Base-by-base conservation (phyloP, 2,329 filamentous ascomycete genomes). In the Diaporthe vaccinii region DNA sequence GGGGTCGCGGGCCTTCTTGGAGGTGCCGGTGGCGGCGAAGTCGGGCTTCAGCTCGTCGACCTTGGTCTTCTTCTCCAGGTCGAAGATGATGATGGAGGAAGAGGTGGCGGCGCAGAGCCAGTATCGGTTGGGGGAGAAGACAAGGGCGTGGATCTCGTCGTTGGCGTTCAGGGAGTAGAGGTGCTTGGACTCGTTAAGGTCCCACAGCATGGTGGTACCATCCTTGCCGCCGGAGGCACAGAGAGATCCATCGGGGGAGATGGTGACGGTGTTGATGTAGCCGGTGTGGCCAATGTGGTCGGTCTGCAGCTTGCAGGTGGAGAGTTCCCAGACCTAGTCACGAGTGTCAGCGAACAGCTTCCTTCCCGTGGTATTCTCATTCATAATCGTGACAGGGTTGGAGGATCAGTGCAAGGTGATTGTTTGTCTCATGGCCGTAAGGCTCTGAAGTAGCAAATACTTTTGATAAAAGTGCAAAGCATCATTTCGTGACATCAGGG, bases 391-490 rank as follows among this genome's bases (percentile, higher is more conserved):
- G 34, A 44, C n/a, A 69, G 34, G 67, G 79, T 72, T 80, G 77
- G 78, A 82, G 83, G 85, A 92, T 97, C 95, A 97, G 95, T 90
- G 91, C 91, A 91, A 91, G 94, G 95, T 96, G 94, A 94, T 92
- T 91, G 89, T 90, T 97, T 92, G 95, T 99, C 96, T 99, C 97
- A 98, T 98, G 87, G 95, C 96, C 91, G 85, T 86, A 84, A 85
- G 92, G 95, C 95, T 99, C 97, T 98, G 96, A 98, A 99, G 97
- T 98, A 98, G 97, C 97, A 98, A 98, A 98, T 98, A 98, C 96
- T 95, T 95, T 95, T 89, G 85, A 86, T 87, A 87, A 78, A 76
- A 85, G 92, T 94, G 92, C 91, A 94, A 92, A 93, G 91, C 96
- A 98, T 98, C 96, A 95, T 97, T 86, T 92, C 75, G 58, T 39